These are phyloP conservation scores for Sarocladiaceae sp. DNA, from an alignment of 2,329 filamentous ascomycete genomes.

Conservation along the genomic window DNA sequence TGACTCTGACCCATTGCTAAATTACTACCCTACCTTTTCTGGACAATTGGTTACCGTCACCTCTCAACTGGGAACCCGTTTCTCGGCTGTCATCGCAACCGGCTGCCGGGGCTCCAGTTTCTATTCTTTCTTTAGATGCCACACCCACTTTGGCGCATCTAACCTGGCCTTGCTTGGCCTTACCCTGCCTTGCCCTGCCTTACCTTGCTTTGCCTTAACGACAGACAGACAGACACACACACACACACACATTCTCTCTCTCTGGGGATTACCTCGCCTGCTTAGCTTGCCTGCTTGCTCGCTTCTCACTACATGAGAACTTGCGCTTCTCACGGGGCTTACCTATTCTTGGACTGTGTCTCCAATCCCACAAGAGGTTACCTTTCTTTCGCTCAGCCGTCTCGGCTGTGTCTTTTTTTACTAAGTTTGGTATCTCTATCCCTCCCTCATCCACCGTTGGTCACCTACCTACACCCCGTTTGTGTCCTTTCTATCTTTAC, in stretches of 20 bases:
- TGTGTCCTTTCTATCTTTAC: no score
- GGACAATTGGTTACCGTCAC: not conserved
- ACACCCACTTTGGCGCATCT: not conserved
- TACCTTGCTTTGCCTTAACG: not conserved
- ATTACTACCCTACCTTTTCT: constrained; percentile 4
- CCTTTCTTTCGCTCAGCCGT: constrained; percentile 6
- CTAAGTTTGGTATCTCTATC: constrained; percentile 9
- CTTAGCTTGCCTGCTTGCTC: no score
- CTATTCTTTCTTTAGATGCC: constrained; percentile 8
- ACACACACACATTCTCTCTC: not conserved
- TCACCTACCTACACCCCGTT: constrained; percentile 16
- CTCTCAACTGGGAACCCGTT: no score
- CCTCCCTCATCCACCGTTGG: no score
- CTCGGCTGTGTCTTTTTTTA: constrained; percentile 8
- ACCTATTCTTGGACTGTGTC: constrained; percentile 7
- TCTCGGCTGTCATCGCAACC: constrained; percentile 3
- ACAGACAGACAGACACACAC: not conserved
- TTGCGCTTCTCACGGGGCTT: no score
- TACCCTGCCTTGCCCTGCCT: not conserved
- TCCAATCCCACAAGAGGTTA: not conserved
- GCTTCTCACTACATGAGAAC: no score
- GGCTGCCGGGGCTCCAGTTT: not conserved
- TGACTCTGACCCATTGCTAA: not conserved
- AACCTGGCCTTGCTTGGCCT: not conserved
- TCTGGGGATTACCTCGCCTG: not conserved